Evolutionary conservation across 108 stramenopile species (phyloP), one percentile per base, ranked within the genome.

Genomic region (Fistulifera pelliculosa): DNA sequence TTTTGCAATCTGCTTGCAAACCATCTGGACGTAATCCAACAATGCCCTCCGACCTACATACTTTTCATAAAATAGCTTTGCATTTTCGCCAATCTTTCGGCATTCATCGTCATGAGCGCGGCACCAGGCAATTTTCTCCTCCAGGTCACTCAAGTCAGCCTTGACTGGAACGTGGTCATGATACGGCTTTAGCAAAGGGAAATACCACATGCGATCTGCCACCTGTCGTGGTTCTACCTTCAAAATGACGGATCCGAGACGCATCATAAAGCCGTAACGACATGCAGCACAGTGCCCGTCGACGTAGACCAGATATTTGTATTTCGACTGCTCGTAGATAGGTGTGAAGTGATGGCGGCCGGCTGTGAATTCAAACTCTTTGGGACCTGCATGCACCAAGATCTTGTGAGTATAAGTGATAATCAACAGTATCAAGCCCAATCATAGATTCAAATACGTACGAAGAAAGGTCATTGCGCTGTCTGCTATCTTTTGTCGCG

Each of bases 211-310:
- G 48, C 79, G 73, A 73, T 98, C 97, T 10, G 98, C 98, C 26
- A 95, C 88, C 66, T 85, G 84, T 22, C 81, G 64, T 0, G 85
- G 82, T 55, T 65, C 84, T 39, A 98, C 98, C 72, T 96, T 97
- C 42, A 99, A 70, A 62, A 99, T 99, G 27, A 99, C 98, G 45
- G 80, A 79, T 7, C 98, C 98, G 42, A 99, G 73, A 3, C 96
- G 90, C 97, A 99, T 99, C 94, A 99, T 96, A 73, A 98, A 99
- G 3, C 87, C 95, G 68, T 99, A 99, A 66, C 98, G 94, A 76
- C 95, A 98, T 43, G 98, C 98, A 38, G 98, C 98, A 69, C 98
- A 99, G 68, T 99, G 98, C 13, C 98, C 98, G 67, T 99, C 98
- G 0, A 94, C 89, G 70, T 99, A 99, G 17, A 99, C 75, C 62